Evolutionary conservation across 2,329 filamentous ascomycete species (phyloP), one percentile per base, ranked within the genome.

Genomic region (Kalmusia sp.): DNA sequence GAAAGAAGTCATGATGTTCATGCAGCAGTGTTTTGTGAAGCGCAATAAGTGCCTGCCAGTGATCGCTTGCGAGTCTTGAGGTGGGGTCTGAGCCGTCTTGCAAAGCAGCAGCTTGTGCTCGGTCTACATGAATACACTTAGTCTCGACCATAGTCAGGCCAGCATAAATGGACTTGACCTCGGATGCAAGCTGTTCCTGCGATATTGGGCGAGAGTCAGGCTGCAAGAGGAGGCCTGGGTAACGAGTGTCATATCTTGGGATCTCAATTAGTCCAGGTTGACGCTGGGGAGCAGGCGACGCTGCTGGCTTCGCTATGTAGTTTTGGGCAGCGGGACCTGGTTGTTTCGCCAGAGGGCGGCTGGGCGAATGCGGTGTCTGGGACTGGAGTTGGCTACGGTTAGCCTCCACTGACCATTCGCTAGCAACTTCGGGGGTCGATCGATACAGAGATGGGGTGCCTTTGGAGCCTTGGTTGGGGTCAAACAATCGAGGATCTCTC

Each of bases 111-210:
- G 79, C 78, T 61, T 87, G 84, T 40, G 83, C 80, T 38, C 84
- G 86, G 61, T 93, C 90, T 1, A 96, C 88, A 49, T 96, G 89
- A 0, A 96, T 93, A 63, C 92, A 93, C 62, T 95, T 92, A 21
- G 84, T 86, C 68, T 98, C 93, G 0, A 96, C 90, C 86, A 95
- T 91, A 0, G 92, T 87, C 0, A 97, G 75, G 0, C 90, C 92
- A 0, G 88, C 87, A 64, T 96, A 96, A 3, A 95, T 95, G 0
- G 87, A 87, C 52, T 92, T 92, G 0, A 96, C 89, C 64, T 96
- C 92, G 0, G 87, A 86, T 0, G 91, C 85, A 0, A 96, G 80
- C 61, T 96, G 89, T 1, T 92, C 88, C 55, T 91, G 87, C 0
- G 87, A 88, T 6, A 95, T 92, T 0, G 86, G 83, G 0, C 87